Conservation (phyloP, 2,329 filamentous ascomycete species). For the Diaporthe helianthi region DNA sequence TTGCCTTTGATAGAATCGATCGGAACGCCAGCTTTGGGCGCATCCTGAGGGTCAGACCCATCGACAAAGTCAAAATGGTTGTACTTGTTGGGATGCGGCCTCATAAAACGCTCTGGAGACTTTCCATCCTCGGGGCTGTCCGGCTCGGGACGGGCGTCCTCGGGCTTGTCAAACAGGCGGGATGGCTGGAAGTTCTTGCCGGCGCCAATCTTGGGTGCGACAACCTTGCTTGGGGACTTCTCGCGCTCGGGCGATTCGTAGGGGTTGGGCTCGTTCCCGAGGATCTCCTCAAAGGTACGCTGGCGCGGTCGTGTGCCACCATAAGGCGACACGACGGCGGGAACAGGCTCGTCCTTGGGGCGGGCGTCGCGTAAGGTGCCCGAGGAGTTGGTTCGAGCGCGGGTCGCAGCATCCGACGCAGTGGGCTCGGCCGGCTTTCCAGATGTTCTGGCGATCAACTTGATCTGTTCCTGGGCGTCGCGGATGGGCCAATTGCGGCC, state of each 20-base stretch:
- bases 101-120: constrained; percentile 54
- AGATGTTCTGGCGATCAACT: constrained; percentile 69
- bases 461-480: constrained; percentile 83
- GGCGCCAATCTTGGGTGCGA: constrained; percentile 60
- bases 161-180: constrained; percentile 69
- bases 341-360: constrained; percentile 64
- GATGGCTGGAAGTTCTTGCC: constrained; percentile 68
- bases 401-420: constrained; percentile 48
- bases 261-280: constrained; percentile 58
- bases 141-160: constrained; percentile 43
- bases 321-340: constrained; percentile 65
- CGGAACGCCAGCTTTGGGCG: constrained; percentile 50
- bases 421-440: constrained; percentile 37
- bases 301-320: constrained; percentile 66
- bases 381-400: constrained; percentile 59
- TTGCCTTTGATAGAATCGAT: constrained; percentile 61
- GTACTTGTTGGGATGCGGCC: constrained; percentile 80
- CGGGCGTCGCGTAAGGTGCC: constrained; percentile 67
- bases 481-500: constrained; percentile 95
- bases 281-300: constrained; percentile 77
- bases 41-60: constrained; percentile 61
- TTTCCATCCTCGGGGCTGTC: constrained; percentile 51
- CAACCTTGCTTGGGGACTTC: constrained; percentile 55
- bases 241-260: constrained; percentile 52
- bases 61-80: constrained; percentile 85